Conservation (phyloP, 257 asterid genomes). For the Nicotiana paniculata region DNA sequence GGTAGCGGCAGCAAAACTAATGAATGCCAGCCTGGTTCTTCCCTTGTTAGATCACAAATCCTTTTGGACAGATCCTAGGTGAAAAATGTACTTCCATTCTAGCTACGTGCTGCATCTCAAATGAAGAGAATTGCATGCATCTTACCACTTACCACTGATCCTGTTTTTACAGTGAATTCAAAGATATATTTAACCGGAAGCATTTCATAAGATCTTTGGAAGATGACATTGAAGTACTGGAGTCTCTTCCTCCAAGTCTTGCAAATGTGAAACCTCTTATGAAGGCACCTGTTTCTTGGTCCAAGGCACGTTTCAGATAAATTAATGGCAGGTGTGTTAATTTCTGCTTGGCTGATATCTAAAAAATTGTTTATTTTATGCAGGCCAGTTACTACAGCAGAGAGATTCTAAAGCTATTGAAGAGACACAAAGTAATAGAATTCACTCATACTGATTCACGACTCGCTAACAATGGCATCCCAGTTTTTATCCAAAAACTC, state of each 20-base stretch:
- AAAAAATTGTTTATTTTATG: background rate
- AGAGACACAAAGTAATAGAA: conserved; percentile 22
- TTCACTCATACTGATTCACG: conserved; percentile 34
- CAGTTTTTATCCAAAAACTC: conserved; percentile 29
- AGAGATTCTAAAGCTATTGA: conserved; percentile 17
- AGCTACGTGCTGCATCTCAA: background rate
- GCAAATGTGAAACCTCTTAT: conserved; percentile 13
- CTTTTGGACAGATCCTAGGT: conserved; percentile 43
- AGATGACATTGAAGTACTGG: conserved; percentile 30
- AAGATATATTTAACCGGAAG: conserved; percentile 38
- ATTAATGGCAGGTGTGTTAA: background rate
- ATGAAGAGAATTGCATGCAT: background rate
- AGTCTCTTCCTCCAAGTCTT: conserved; percentile 26
- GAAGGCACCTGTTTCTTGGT: conserved; percentile 36
- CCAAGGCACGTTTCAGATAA: conserved; percentile 26
- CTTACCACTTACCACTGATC: conserved; percentile 4
- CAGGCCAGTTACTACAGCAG: conserved; percentile 36
- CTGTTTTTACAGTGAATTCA: conserved; percentile 30
- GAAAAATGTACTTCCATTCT: background rate
- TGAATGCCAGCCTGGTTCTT: conserved; percentile 34
- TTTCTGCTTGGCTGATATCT: background rate
- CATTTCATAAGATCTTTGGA: conserved; percentile 25
- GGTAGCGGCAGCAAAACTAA: conserved; percentile 37
- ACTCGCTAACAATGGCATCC: conserved; percentile 33
- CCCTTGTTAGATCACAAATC: conserved; percentile 40